A percentile compares a stretch with the other conserved stretches of the same genome.
Conservation (phyloP, 225 moss, liverwort and hornwort species). For the Sphagnum tenellum region DNA sequence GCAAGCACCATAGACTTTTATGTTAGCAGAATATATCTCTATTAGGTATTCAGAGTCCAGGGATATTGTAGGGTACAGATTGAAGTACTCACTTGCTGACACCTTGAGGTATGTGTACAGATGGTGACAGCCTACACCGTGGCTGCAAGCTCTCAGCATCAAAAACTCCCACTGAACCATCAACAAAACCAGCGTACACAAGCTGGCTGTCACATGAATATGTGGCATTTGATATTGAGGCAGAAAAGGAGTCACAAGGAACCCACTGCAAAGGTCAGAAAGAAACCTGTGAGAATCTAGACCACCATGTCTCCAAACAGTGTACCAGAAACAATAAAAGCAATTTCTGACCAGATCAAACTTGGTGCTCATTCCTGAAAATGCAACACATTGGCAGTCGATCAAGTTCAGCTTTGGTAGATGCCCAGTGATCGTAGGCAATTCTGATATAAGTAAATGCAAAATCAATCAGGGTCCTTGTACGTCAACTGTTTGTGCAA, state of each 20-base stretch:
- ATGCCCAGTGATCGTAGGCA: too few relatives aligned
- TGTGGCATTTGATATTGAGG: constrained; percentile 83
- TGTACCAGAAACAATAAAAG: too few relatives aligned
- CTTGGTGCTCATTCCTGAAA: too few relatives aligned
- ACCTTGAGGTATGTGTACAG: constrained; percentile 89
- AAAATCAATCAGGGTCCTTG: too few relatives aligned
- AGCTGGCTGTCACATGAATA: constrained; percentile 91
- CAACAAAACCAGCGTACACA: constrained; percentile 87
- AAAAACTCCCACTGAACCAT: constrained; percentile 95
- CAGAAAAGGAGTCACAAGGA: constrained; percentile 70
- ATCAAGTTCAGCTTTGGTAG: too few relatives aligned
- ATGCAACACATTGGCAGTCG: too few relatives aligned
- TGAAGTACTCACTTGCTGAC: constrained; percentile 58
- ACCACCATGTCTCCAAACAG: too few relatives aligned
- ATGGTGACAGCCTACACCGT: constrained; percentile 73
- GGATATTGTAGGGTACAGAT: not conserved
- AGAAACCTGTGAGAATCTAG: too few relatives aligned
- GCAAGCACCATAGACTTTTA: not conserved
- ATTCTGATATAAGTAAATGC: too few relatives aligned
- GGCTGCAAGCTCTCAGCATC: constrained; percentile 88
- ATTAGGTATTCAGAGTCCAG: not conserved
- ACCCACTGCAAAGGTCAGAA: constrained; percentile 57
- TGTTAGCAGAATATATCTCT: not conserved
- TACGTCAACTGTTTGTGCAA: too few relatives aligned
- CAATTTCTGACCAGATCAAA: too few relatives aligned